A percentile compares a stretch with the other conserved stretches of the same genome.
These are phyloP conservation scores for Discostella stelligera DNA, from an alignment of 352 stramenopile genomes.

Conservation along the genomic window DNA sequence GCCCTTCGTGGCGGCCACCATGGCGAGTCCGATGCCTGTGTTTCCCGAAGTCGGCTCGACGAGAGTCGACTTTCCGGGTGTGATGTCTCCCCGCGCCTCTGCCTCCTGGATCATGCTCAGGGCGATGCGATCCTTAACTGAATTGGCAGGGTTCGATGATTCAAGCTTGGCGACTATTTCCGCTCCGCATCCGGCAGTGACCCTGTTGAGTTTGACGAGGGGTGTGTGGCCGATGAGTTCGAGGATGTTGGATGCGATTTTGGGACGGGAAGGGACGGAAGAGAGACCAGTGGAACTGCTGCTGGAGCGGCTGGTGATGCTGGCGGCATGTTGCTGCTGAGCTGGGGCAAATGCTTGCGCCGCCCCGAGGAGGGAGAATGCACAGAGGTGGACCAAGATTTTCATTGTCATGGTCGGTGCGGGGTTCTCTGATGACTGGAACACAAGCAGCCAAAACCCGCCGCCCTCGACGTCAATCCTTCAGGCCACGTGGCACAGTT, in stretches of 20 bases:
- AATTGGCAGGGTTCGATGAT: conserved; percentile 88
- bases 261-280: conserved; percentile 39
- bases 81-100: conserved; percentile 86
- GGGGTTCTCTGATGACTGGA: too few relatives aligned
- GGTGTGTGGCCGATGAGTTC: conserved; percentile 93
- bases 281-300: background rate
- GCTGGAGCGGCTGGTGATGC: background rate
- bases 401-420: conserved; percentile 20
- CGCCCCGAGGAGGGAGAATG: conserved; percentile 15
- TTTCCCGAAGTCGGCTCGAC: conserved; percentile 96
- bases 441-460: too few relatives aligned
- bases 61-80: conserved; percentile 81
- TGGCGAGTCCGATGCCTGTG: conserved; percentile 95
- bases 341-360: conserved; percentile 18
- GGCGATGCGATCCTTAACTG: conserved; percentile 92
- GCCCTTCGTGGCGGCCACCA: conserved; percentile 94
- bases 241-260: conserved; percentile 92
- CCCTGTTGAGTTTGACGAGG: conserved; percentile 87
- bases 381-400: conserved; percentile 10
- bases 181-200: conserved; percentile 51
- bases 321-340: background rate
- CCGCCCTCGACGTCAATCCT: too few relatives aligned
- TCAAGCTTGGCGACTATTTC: conserved; percentile 84
- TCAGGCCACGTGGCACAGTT: too few relatives aligned
- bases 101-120: conserved; percentile 91